A percentile compares a stretch with the other conserved stretches of the same genome.
Evolutionary conservation across 106 monocot species (phyloP).

Genomic region (Acorus calamus): DNA sequence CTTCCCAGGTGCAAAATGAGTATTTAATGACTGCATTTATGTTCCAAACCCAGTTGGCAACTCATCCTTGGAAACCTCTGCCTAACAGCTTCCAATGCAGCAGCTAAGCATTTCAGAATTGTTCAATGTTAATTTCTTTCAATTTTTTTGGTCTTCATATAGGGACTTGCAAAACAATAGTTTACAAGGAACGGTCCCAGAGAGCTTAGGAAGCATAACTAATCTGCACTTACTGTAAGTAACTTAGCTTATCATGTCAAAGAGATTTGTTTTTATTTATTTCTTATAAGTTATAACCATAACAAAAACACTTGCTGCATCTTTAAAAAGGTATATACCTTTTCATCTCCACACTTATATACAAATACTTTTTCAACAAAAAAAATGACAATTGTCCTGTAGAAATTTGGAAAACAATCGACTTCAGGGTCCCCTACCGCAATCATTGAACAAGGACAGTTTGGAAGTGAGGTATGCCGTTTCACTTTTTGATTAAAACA

Average conservation of each 20-base stretch:
- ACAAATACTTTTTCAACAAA: no score
- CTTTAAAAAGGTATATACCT: neutral
- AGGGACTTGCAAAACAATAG: slow-evolving; percentile 48
- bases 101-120: no score
- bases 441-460: slow-evolving; percentile 26
- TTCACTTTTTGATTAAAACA: neutral
- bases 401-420: slow-evolving; percentile 51
- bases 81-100: no score
- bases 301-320: neutral
- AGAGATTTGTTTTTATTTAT: neutral
- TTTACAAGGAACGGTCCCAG: slow-evolving; percentile 37
- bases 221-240: slow-evolving; percentile 42
- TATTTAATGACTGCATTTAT: no score
- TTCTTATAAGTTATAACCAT: neutral
- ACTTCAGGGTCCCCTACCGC: slow-evolving; percentile 31
- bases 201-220: slow-evolving; percentile 36
- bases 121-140: neutral
- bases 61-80: no score
- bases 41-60: no score
- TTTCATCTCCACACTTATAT: neutral
- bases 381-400: neutral
- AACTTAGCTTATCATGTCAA: neutral
- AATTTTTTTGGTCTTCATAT: neutral
- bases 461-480: slow-evolving; percentile 32
- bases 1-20: no score